Percentiles rank a stretch among this genome's conserved stretches.
phyloP scores from a whole-genome alignment of 768 basidiomycete genomes.

The Russula lepida region DNA sequence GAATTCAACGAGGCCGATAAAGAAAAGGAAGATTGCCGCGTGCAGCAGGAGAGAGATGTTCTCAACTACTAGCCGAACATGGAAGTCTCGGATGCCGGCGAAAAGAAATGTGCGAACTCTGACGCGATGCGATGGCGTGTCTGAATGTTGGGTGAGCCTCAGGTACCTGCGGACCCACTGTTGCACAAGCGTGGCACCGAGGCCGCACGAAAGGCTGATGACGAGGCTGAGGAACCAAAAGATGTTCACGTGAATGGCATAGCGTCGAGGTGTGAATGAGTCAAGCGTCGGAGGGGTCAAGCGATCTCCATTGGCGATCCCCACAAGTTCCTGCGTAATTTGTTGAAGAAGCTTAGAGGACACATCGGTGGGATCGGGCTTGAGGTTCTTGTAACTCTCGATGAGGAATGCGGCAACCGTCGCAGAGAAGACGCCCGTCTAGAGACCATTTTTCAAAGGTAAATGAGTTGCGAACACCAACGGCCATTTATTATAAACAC shows the following conservation, averaged over 20 bases:
- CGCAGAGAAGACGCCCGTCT: conserved; percentile 19
- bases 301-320: conserved; percentile 1
- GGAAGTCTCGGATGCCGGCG: neutral
- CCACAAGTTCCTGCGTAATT: conserved; percentile 2
- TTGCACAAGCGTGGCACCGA: conserved; percentile 13
- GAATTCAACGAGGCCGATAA: neutral
- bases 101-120: conserved; percentile 9
- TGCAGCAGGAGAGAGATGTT: neutral
- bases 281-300: neutral
- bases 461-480: neutral
- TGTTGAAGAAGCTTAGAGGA: conserved; percentile 1
- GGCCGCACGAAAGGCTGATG: conserved; percentile 7
- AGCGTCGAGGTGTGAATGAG: neutral
- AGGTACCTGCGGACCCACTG: conserved; percentile 12
- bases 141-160: neutral
- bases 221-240: conserved; percentile 20
- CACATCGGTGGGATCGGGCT: conserved; percentile 8
- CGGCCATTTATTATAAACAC: neutral
- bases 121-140: neutral
- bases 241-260: conserved; percentile 11
- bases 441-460: neutral
- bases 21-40: neutral
- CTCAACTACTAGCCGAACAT: conserved; percentile 1
- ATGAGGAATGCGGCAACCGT: conserved; percentile 18
- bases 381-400: conserved; percentile 17